phyloP scores from a whole-genome alignment of 805 yeast genomes.

The Gaillardinia entomophila region DNA sequence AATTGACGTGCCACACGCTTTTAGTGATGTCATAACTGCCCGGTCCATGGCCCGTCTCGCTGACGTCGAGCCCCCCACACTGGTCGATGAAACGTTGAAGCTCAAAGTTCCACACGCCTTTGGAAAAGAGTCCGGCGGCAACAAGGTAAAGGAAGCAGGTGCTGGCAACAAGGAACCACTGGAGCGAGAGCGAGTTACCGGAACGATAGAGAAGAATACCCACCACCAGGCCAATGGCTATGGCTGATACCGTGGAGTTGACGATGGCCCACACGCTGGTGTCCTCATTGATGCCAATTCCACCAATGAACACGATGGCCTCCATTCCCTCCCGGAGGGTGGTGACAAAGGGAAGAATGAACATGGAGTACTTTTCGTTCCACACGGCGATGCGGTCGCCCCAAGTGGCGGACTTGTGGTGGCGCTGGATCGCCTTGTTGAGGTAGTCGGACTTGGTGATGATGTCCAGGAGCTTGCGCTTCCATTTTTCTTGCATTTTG shows the following conservation, averaged over 20 bases:
- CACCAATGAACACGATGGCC: constrained; percentile 94
- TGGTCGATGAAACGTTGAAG: constrained; percentile 30
- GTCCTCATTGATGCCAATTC: constrained; percentile 66
- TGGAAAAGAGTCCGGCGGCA: constrained; percentile 39
- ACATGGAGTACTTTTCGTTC: constrained; percentile 20
- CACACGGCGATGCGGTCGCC: constrained; percentile 9
- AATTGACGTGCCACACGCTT: constrained; percentile 42
- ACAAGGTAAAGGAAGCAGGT: constrained; percentile 39
- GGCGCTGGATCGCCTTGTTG: constrained; percentile 8
- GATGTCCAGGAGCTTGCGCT: constrained; percentile 25
- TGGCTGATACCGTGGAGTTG: constrained; percentile 21
- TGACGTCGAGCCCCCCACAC: constrained; percentile 37
- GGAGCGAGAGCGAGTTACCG: constrained; percentile 37
- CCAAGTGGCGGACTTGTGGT: not conserved
- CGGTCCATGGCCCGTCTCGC: constrained; percentile 42
- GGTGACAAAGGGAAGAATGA: constrained; percentile 20
- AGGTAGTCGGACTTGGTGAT: constrained; percentile 19
- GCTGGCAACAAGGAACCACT: constrained; percentile 32
- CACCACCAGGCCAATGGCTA: constrained; percentile 24
- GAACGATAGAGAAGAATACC: constrained; percentile 33
- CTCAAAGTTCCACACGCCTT: constrained; percentile 41
- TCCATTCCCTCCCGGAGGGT: constrained; percentile 41
- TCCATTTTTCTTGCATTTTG: constrained; percentile 42
- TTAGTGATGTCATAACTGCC: constrained; percentile 37
- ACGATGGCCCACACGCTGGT: constrained; percentile 26